Evolutionary conservation across 441 rosid species (phyloP), one percentile per base, ranked within the genome.

Genomic region (Pelargonium australe): DNA sequence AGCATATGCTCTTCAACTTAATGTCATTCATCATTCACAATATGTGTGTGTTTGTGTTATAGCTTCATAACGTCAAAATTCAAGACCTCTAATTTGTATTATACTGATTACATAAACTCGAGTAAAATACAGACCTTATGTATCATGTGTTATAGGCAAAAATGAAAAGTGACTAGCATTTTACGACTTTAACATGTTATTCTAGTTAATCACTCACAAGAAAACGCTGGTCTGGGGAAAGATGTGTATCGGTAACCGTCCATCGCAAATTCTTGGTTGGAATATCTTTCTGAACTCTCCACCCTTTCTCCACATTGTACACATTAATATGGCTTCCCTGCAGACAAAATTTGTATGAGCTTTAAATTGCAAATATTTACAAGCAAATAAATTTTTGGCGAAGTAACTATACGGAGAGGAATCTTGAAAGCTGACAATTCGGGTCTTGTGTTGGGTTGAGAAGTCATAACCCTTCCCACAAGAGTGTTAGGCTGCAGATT

Each of bases 191-290:
- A 53, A 14, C 9, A 17, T n/a, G 19, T 53, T 16, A 53, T 14
- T 53, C 9, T 53, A 53, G 60, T 65, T 67, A 37, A 60, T 68
- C 71, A 80, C 87, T 82, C 77, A 85, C 97, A 73, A 92, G 88
- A 76, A 75, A 80, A 12, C 77, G 91, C 67, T 79, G 91, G 80
- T 92, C 91, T 16, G 98, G 96, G 10, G 97, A 92, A 69, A 92
- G 86, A 78, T 84, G 82, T 25, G 97, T 82, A 83, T 92, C 98
- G 1, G 97, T 92, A 72, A 89, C 83, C 4, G 97, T 90, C 98
- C 98, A 92, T 31, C 73, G 77, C 77, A 90, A 80, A 76, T 86
- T 86, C 80, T 78, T 89, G 1, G 97, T 83, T 65, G 73, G 75
- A 72, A 92, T 86, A 71, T 87, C 76, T 83, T 90, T 92, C 73